A percentile compares a stretch with the other conserved stretches of the same genome.
Conservation (phyloP, 2,329 filamentous ascomycete species). For the Fusarium pseudoanthophilum region DNA sequence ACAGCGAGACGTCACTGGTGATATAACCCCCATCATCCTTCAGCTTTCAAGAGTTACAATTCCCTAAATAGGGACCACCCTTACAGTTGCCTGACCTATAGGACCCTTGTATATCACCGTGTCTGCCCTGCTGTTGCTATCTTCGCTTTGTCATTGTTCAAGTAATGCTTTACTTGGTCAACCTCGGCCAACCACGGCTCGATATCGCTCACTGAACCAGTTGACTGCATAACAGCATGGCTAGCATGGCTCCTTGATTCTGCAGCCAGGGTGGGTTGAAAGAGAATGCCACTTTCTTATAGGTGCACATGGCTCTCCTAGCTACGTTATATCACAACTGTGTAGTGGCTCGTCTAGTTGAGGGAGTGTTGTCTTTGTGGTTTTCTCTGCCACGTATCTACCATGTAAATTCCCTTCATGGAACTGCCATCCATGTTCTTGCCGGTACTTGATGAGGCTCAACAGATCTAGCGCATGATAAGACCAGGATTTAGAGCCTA, state of each 20-base stretch:
- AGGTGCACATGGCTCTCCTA: not conserved
- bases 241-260: not conserved
- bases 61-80: not conserved
- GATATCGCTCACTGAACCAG: not conserved
- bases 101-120: not conserved
- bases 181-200: not conserved
- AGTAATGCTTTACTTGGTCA: not conserved
- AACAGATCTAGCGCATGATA: not conserved
- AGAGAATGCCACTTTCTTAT: not conserved
- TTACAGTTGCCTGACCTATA: not conserved
- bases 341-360: not conserved
- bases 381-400: not conserved
- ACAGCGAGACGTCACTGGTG: not conserved
- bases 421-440: not conserved
- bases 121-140: not conserved
- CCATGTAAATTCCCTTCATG: not conserved
- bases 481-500: not conserved
- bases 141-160: not conserved
- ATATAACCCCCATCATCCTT: not conserved
- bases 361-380: not conserved
- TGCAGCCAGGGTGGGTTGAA: not conserved
- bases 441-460: not conserved
- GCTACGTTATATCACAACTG: not conserved
- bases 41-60: not conserved
- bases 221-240: not conserved